Base-by-base conservation (phyloP, 192 early-diverging fungal species). In the Backusella liffmaniae region DNA sequence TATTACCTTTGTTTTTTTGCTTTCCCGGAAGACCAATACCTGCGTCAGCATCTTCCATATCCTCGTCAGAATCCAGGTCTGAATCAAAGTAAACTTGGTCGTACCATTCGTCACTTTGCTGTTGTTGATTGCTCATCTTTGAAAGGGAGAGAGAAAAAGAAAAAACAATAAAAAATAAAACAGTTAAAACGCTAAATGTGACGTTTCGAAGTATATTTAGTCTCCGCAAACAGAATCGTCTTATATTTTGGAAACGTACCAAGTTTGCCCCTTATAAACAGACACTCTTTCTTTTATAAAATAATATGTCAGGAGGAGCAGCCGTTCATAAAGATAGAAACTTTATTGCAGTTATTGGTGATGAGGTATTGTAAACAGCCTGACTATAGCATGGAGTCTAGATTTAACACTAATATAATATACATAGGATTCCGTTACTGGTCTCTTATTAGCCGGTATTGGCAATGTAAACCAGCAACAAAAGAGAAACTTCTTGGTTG, bases 391-490 rank as follows among this genome's bases (percentile, higher is more conserved):
- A 69, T 37, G 5, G 18, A 65, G 26, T 65, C 10, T 29, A 65
- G n/a, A 65, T 65, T 65, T 26, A 65, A 34, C 16, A 16, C 29
- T 13, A 34, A 35, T 59, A 42, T 41, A 39, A 32, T 36, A 53
- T 0, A 18, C 36, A 35, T 59, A 87, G 89, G 94, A 95, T 83
- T 91, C 94, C 9, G 93, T 99, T 41, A 99, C 98, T 5, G 98
- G 98, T 51, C 90, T 99, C 73, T 86, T 99, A n/a, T 89, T 99
- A 39, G 96, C 97, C 41, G 98, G 98, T 46, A 93, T 98, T 39
- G 98, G 98, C 53, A 94, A 99, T 81, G 91, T 98, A 62, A 94
- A 99, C 79, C 84, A 90, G 35, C 96, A 96, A 76, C 95, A 97
- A 79, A 91, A 92, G 76, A 77, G 94, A 66, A 99, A 99, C 90